phyloP scores from a whole-genome alignment of 768 basidiomycete species.

The Auriscalpium vulgare region DNA sequence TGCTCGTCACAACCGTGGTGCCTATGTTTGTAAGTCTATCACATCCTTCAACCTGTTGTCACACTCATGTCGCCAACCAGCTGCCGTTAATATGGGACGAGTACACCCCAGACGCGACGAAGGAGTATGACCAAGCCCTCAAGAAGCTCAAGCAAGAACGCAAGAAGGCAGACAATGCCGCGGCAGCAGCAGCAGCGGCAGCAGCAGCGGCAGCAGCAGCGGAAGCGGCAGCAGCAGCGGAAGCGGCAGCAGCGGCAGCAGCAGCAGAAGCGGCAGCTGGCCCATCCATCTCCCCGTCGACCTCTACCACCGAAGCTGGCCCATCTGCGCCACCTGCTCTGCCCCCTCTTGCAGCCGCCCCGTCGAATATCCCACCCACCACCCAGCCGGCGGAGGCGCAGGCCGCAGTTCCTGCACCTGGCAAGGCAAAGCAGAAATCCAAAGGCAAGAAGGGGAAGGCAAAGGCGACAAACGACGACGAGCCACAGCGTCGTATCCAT shows the following conservation, averaged over 20 bases:
- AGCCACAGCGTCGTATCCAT: neutral
- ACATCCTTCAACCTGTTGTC: neutral
- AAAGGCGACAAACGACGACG: neutral
- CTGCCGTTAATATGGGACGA: neutral
- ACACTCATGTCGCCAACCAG: neutral
- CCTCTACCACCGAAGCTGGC: too few relatives aligned
- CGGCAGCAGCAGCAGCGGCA: neutral
- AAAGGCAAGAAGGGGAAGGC: neutral
- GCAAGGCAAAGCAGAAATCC: too few relatives aligned
- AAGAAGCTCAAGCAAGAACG: neutral
- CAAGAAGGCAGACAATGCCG: neutral
- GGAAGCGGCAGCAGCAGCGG: too few relatives aligned
- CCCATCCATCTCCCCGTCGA: too few relatives aligned
- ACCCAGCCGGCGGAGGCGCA: too few relatives aligned
- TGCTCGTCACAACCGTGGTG: constrained; percentile 15
- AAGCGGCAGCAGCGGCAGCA: too few relatives aligned
- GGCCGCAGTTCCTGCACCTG: too few relatives aligned
- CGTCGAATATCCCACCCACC: too few relatives aligned
- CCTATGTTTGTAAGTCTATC: constrained; percentile 17
- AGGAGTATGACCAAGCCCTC: neutral
- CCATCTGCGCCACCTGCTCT: too few relatives aligned
- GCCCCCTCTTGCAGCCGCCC: too few relatives aligned
- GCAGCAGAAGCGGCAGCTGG: too few relatives aligned
- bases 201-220: neutral
- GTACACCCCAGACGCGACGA: neutral